These are phyloP conservation scores for Boletus sp. DNA, from an alignment of 1,284 basidiomycete genomes.

Conservation along the genomic window DNA sequence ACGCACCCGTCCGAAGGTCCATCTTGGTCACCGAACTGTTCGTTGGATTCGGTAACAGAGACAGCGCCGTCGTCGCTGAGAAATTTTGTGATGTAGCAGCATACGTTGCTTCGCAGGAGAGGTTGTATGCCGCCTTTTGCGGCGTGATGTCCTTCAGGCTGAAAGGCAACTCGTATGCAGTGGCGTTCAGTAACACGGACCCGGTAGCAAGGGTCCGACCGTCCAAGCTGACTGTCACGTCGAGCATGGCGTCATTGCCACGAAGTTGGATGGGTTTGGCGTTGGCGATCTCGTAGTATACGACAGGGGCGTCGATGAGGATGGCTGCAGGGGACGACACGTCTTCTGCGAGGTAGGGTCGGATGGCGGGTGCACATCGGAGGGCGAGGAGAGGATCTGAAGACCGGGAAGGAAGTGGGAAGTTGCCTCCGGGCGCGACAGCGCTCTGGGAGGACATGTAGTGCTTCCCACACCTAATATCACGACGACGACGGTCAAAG, in stretches of 20 bases:
- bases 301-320: constrained; percentile 28
- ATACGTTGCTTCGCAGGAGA: constrained; percentile 28
- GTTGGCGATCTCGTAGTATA: constrained; percentile 26
- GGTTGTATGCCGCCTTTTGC: constrained; percentile 23
- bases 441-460: constrained; percentile 23
- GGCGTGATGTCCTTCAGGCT: constrained; percentile 25
- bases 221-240: constrained; percentile 27
- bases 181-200: constrained; percentile 29
- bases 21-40: constrained; percentile 63
- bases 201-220: constrained; percentile 22
- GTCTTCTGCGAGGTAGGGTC: constrained; percentile 33
- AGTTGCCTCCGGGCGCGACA: constrained; percentile 28
- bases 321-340: constrained; percentile 17
- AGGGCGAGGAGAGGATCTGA: constrained; percentile 28
- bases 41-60: constrained; percentile 54
- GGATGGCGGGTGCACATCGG: constrained; percentile 31
- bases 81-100: constrained; percentile 41
- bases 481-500: neutral
- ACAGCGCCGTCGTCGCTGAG: constrained; percentile 43
- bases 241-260: constrained; percentile 5
- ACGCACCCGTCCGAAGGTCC: constrained; percentile 63
- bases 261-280: constrained; percentile 23
- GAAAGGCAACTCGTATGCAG: constrained; percentile 26
- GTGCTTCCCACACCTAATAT: constrained; percentile 29
- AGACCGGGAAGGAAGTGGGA: constrained; percentile 20